A percentile compares a stretch with the other conserved stretches of the same genome.
Evolutionary conservation across 2,329 filamentous ascomycete genomes (phyloP).

Genomic region (Cytospora leucostoma): DNA sequence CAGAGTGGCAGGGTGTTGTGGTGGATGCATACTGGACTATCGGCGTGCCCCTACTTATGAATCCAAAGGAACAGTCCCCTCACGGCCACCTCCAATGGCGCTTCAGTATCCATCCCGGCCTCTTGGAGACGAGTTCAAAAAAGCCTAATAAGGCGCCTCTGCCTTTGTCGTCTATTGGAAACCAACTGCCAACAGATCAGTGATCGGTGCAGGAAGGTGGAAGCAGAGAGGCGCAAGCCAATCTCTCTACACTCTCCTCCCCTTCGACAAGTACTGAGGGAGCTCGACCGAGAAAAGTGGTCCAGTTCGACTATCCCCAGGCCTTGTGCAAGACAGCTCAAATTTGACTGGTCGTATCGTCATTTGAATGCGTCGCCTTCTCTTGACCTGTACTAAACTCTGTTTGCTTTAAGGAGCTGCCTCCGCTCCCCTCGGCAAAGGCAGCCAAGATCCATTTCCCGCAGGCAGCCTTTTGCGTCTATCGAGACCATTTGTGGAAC

Average conservation of each 20-base stretch:
- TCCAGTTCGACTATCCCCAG: conserved; percentile 1
- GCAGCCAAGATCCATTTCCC: not conserved
- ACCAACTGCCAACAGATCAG: conserved; percentile 9
- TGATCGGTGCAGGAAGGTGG: conserved; percentile 14
- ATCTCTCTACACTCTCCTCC: conserved; percentile 11
- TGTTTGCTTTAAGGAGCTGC: not conserved
- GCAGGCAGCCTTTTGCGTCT: not conserved
- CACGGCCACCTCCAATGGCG: conserved; percentile 18
- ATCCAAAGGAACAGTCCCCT: conserved; percentile 13
- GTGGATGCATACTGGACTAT: conserved; percentile 12
- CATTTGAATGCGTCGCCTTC: not conserved
- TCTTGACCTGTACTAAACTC: not conserved
- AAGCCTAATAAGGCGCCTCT: conserved; percentile 12
- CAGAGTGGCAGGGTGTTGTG: not conserved
- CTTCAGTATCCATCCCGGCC: conserved; percentile 4
- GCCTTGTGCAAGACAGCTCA: not conserved
- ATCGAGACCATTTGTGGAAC: not conserved
- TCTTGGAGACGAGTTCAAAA: conserved; percentile 16
- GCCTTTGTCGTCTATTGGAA: conserved; percentile 12
- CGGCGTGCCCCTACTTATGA: not conserved
- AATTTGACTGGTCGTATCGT: not conserved
- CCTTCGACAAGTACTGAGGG: conserved; percentile 5
- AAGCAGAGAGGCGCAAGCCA: conserved; percentile 15
- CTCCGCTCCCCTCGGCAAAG: not conserved
- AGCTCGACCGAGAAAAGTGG: not conserved